Evolutionary conservation across 768 basidiomycete genomes (phyloP).

Genomic region (Naematelia encephala): DNA sequence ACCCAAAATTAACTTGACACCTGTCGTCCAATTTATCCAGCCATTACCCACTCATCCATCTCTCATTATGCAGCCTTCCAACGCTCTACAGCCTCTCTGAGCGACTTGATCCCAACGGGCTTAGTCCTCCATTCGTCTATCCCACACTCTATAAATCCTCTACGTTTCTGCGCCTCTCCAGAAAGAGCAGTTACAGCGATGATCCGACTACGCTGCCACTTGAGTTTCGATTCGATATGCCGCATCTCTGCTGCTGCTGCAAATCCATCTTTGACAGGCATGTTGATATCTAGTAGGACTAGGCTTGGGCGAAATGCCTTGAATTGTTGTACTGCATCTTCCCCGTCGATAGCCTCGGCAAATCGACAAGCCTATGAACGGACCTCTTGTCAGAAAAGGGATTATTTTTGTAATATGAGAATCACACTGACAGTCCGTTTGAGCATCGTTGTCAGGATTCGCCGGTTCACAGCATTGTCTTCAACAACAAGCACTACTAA

Average conservation of each 20-base stretch:
- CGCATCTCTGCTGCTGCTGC: conserved; percentile 43
- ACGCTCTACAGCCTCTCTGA: conserved; percentile 2
- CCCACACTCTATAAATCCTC: conserved; percentile 40
- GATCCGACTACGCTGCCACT: conserved; percentile 21
- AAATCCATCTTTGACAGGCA: conserved; percentile 49
- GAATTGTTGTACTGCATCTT: conserved; percentile 39
- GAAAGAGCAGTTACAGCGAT: conserved; percentile 46
- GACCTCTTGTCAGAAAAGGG: too few species aligned
- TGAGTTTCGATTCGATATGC: conserved; percentile 25
- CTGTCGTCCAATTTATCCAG: too few species aligned
- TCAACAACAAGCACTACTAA: conserved; percentile 46
- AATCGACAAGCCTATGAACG: conserved; percentile 29
- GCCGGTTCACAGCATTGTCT: conserved; percentile 43
- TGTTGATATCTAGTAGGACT: conserved; percentile 47
- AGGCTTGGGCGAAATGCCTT: conserved; percentile 28
- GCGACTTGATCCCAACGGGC: conserved; percentile 10
- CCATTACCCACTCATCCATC: too few species aligned
- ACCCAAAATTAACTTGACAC: too few species aligned
- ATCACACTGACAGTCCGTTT: conserved; percentile 23
- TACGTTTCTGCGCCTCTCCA: conserved; percentile 28
- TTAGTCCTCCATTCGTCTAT: conserved; percentile 26
- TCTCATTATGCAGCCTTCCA: neutral
- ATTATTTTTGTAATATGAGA: conserved; percentile 4
- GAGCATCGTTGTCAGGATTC: conserved; percentile 38
- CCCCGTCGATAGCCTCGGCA: conserved; percentile 45